These are phyloP conservation scores for Thelephora terrestris DNA, from an alignment of 1,284 basidiomycete genomes.

Conservation along the genomic window DNA sequence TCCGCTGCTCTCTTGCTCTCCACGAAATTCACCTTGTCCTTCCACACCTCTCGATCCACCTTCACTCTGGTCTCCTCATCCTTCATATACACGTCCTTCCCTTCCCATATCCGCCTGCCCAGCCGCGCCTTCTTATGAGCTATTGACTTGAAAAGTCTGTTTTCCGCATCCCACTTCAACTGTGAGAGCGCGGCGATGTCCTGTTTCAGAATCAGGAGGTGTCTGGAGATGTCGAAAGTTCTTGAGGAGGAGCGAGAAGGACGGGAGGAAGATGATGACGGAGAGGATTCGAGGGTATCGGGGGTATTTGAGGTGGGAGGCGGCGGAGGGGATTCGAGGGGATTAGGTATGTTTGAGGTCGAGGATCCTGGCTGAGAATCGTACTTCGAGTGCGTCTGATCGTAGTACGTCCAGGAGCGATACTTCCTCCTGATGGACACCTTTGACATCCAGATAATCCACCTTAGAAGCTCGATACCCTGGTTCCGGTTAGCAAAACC, in stretches of 20 bases:
- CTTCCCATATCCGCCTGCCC: slow-evolving; percentile 58
- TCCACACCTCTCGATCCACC: slow-evolving; percentile 28
- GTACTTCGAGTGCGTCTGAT: slow-evolving; percentile 5
- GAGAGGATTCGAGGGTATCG: slow-evolving; percentile 1
- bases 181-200: slow-evolving; percentile 40
- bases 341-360: background rate
- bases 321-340: slow-evolving; percentile 1
- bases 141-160: slow-evolving; percentile 36
- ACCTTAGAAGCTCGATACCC: slow-evolving; percentile 44
- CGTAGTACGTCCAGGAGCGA: slow-evolving; percentile 35
- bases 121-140: slow-evolving; percentile 58
- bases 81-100: slow-evolving; percentile 43
- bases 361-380: background rate
- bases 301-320: background rate
- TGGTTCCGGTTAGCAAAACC: slow-evolving; percentile 48
- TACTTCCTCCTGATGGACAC: slow-evolving; percentile 35
- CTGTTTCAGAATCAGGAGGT: slow-evolving; percentile 42
- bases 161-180: slow-evolving; percentile 32
- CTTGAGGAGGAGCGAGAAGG: slow-evolving; percentile 15
- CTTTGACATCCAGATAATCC: slow-evolving; percentile 37
- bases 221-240: slow-evolving; percentile 40
- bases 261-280: slow-evolving; percentile 6
- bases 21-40: slow-evolving; percentile 21
- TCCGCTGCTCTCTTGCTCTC: too few species aligned
- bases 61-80: slow-evolving; percentile 19